Conservation (phyloP, 805 yeast species). For the Suhomyces vadensis region DNA sequence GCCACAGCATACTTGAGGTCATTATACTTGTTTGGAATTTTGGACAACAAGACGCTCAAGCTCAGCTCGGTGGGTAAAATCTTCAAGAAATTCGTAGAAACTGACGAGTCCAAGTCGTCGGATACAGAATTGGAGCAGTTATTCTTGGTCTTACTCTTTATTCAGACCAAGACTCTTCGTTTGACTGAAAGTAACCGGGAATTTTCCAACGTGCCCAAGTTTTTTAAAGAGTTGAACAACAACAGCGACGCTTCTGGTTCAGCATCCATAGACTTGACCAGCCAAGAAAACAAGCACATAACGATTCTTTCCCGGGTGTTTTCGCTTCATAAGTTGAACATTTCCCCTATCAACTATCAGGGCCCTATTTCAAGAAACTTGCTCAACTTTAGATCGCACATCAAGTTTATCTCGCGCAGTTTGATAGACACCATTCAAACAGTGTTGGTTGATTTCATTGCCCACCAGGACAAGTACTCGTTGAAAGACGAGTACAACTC, state of each 20-base stretch:
- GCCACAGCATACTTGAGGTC: conserved; percentile 57
- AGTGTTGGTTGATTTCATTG: conserved; percentile 50
- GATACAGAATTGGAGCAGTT: conserved; percentile 39
- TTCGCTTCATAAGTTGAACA: conserved; percentile 35
- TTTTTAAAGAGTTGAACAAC: conserved; percentile 25
- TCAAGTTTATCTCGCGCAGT: conserved; percentile 51
- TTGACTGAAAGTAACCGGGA: conserved; percentile 39
- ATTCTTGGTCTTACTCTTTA: conserved; percentile 48
- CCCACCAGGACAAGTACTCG: conserved; percentile 44
- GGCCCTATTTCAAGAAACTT: conserved; percentile 73
- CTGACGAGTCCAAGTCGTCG: conserved; percentile 14
- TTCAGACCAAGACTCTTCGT: conserved; percentile 38
- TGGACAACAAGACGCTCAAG: conserved; percentile 41
- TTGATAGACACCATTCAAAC: conserved; percentile 57
- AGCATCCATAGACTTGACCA: conserved; percentile 27
- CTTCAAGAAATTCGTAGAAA: conserved; percentile 36
- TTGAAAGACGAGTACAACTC: conserved; percentile 47
- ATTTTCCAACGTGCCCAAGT: conserved; percentile 33
- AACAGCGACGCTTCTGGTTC: conserved; percentile 3
- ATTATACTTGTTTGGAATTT: conserved; percentile 51
- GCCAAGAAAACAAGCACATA: conserved; percentile 39
- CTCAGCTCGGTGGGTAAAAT: conserved; percentile 55
- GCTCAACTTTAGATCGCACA: conserved; percentile 64
- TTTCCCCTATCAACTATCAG: conserved; percentile 47
- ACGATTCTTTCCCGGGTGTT: conserved; percentile 39